Percentiles rank a stretch among this genome's conserved stretches.
Evolutionary conservation across 2,329 filamentous ascomycete genomes (phyloP).

Genomic region (Tolypocladium tundrense): DNA sequence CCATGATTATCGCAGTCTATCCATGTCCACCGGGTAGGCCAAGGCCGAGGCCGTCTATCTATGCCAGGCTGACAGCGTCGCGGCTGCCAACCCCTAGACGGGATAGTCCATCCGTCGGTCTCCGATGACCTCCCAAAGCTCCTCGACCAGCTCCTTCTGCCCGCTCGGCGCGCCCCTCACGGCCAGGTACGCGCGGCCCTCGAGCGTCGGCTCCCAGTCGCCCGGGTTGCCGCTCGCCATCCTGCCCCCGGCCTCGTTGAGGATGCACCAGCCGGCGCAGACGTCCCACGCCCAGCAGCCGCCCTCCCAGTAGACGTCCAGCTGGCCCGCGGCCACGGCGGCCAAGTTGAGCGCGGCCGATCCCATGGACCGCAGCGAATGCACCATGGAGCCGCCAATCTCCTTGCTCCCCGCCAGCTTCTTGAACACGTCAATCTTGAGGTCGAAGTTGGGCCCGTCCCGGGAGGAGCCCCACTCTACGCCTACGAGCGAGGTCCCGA

Average conservation of each 20-base stretch:
- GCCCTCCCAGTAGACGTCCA: conserved; percentile 74
- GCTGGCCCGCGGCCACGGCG: conserved; percentile 56
- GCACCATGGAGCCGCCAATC: conserved; percentile 64
- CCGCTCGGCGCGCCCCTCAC: conserved; percentile 49
- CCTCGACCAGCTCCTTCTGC: conserved; percentile 51
- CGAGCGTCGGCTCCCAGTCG: conserved; percentile 53
- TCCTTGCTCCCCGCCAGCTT: conserved; percentile 48
- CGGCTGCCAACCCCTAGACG: conserved; percentile 5
- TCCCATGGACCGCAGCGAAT: conserved; percentile 60
- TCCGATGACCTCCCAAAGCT: conserved; percentile 53
- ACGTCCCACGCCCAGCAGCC: conserved; percentile 84
- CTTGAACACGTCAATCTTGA: conserved; percentile 58
- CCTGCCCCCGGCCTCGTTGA: conserved; percentile 62
- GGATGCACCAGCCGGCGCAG: conserved; percentile 68
- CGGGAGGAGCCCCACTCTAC: conserved; percentile 67
- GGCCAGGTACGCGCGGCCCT: conserved; percentile 51
- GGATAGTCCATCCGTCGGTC: conserved; percentile 40
- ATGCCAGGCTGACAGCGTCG: background rate
- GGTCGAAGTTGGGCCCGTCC: conserved; percentile 57
- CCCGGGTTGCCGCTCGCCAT: conserved; percentile 67
- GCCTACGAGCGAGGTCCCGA: conserved; percentile 55
- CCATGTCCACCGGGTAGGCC: background rate
- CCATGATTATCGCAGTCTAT: no score
- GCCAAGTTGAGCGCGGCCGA: conserved; percentile 69
- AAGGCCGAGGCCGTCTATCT: background rate